phyloP scores from a whole-genome alignment of 176 grass and related monocot genomes.

The Carex myosuroides region DNA sequence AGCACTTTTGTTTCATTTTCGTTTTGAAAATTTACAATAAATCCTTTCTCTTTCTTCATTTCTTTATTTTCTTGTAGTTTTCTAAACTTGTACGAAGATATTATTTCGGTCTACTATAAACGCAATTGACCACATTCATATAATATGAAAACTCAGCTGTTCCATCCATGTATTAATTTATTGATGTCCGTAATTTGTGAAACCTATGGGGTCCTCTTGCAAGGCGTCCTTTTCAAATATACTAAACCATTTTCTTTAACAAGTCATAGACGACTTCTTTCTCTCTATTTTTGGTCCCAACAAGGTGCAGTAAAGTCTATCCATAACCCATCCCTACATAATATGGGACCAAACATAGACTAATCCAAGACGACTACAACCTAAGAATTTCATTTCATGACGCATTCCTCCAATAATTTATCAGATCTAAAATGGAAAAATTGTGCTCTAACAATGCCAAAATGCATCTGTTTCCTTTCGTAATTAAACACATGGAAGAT shows the following conservation, averaged over 20 bases:
- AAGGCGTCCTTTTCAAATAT: neutral
- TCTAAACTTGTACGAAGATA: neutral
- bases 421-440: conserved; percentile 3
- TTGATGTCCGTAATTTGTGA: neutral
- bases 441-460: neutral
- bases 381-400: conserved; percentile 11
- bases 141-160: neutral
- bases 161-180: neutral
- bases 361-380: neutral
- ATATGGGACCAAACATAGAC: neutral
- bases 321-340: too few relatives aligned
- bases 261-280: neutral
- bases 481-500: neutral
- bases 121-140: neutral
- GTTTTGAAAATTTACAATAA: neutral
- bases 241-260: neutral
- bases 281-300: neutral
- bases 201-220: neutral
- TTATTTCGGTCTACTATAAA: neutral
- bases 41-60: too few relatives aligned
- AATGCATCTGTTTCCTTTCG: neutral
- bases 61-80: neutral
- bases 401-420: conserved; percentile 16
- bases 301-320: neutral
- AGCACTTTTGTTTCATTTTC: neutral